Base-by-base conservation (phyloP, 305 asterid genomes). In the Fraxinus sp. region DNA sequence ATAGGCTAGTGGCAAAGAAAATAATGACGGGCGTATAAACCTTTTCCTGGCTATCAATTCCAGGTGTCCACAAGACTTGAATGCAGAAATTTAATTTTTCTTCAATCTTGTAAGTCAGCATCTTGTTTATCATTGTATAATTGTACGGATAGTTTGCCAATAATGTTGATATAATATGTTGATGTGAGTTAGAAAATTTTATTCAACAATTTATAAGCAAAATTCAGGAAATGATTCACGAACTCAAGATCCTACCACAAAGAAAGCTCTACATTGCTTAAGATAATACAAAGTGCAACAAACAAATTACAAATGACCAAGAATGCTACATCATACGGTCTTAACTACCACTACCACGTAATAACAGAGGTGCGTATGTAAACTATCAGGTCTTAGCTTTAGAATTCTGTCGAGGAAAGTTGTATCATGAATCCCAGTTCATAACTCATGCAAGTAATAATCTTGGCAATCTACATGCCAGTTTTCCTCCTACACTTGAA, bases 1-100 rank as follows among this genome's bases (percentile, higher is more conserved):
- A 72, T 46, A 80, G 76, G 77, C 62, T 80, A 70, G 76, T 81
- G 16, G 86, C 55, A 33, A 82, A 85, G 79, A 81, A 85, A 81
- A 79, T 82, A 86, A 74, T 78, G 78, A 87, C 89, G 1, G 86
- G 93, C 9, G 91, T 85, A 81, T 92, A 62, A 86, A 76, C 74
- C 76, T 59, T 26, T 74, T 75, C 49, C 13, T n/a, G 36, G 20
- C 4, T 72, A 62, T 75, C 41, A 18, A 13, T 14, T 20, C 33
- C 32, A 3, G 64, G 20, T 76, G 75, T 74, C 41, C 37, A 18
- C 59, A 30, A 71, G 28, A 83, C 76, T 30, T 32, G 76, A 70
- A 32, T 70, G 35, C 76, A 14, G 41, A 32, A 32, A 70, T 32
- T 70, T 37, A 30, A 14, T 11, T 10, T 26, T 71, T 68, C 57